Percentiles rank a stretch among this genome's conserved stretches.
phyloP scores from a whole-genome alignment of 768 basidiomycete genomes.

The Leccinellum albellum region DNA sequence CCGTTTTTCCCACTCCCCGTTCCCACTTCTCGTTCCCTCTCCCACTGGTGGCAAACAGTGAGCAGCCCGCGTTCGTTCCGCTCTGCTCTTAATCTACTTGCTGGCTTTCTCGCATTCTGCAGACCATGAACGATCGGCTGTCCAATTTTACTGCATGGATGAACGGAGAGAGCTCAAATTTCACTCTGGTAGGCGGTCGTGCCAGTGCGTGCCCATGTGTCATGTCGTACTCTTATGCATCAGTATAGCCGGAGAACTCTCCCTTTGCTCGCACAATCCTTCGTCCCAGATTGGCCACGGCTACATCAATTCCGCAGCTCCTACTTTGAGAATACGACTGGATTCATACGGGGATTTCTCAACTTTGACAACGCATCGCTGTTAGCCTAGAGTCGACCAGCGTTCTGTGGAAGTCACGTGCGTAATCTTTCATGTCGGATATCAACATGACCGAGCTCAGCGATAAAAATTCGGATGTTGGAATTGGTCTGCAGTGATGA shows the following conservation, averaged over 20 bases:
- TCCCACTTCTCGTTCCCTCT: too few species aligned
- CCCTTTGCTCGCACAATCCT: slow-evolving; percentile 44
- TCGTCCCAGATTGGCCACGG: slow-evolving; percentile 42
- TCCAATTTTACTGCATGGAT: slow-evolving; percentile 77
- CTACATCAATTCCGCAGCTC: slow-evolving; percentile 48
- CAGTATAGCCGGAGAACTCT: slow-evolving; percentile 47
- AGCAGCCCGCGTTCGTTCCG: too few species aligned
- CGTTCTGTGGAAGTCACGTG: slow-evolving; percentile 48
- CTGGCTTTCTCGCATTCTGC: too few species aligned
- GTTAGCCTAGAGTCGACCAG: slow-evolving; percentile 34
- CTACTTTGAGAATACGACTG: slow-evolving; percentile 75
- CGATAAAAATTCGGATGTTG: slow-evolving; percentile 51
- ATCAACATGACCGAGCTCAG: slow-evolving; percentile 48
- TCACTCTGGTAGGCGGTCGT: slow-evolving; percentile 50
- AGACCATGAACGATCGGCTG: slow-evolving; percentile 52
- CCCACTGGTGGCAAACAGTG: too few species aligned
- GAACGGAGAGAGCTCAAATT: slow-evolving; percentile 62
- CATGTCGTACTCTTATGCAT: background rate
- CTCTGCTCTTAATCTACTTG: too few species aligned
- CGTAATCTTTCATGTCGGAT: slow-evolving; percentile 47
- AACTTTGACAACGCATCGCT: slow-evolving; percentile 63
- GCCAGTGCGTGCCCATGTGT: background rate
- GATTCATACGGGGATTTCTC: slow-evolving; percentile 66
- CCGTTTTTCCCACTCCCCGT: too few species aligned
- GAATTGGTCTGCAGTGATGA: slow-evolving; percentile 68